Conservation (phyloP, 768 basidiomycete species). For the Trametes cubensis region DNA sequence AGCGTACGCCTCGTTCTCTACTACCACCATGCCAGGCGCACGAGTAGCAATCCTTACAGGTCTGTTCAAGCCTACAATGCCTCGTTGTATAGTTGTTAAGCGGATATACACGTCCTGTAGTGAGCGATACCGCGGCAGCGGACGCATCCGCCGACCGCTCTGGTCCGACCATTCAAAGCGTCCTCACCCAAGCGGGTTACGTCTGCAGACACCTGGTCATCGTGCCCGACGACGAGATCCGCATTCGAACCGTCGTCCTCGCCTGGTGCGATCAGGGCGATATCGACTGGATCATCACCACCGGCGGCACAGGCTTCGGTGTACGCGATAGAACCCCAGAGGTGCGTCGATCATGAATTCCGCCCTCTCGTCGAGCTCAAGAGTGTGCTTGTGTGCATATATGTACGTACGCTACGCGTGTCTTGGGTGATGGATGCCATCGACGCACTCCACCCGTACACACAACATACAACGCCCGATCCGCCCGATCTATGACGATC, state of each 20-base stretch:
- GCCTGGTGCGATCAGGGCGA: constrained; percentile 47
- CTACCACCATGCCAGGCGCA: constrained; percentile 23
- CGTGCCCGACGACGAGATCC: constrained; percentile 66
- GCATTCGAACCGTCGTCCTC: constrained; percentile 52
- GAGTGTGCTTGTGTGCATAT: background rate
- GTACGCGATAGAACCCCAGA: constrained; percentile 82
- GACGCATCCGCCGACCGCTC: constrained; percentile 59
- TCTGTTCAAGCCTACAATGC: constrained; percentile 7
- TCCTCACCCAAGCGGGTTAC: constrained; percentile 45
- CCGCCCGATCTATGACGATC: background rate
- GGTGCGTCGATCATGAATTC: constrained; percentile 41
- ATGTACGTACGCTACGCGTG: background rate
- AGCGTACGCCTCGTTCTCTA: background rate
- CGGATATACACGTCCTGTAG: constrained; percentile 37
- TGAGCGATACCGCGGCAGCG: constrained; percentile 71
- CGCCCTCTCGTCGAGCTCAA: background rate
- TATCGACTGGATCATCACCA: constrained; percentile 79
- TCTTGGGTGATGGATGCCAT: background rate
- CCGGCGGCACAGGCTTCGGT: constrained; percentile 89
- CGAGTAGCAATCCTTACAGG: constrained; percentile 37
- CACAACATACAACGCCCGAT: background rate
- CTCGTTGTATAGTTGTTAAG: background rate
- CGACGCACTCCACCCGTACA: background rate
- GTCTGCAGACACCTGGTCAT: constrained; percentile 40
- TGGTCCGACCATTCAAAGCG: constrained; percentile 60